Percentiles rank a stretch among this genome's conserved stretches.
Evolutionary conservation across 257 asterid species (phyloP).

Genomic region (Paraleonurus japonicus): DNA sequence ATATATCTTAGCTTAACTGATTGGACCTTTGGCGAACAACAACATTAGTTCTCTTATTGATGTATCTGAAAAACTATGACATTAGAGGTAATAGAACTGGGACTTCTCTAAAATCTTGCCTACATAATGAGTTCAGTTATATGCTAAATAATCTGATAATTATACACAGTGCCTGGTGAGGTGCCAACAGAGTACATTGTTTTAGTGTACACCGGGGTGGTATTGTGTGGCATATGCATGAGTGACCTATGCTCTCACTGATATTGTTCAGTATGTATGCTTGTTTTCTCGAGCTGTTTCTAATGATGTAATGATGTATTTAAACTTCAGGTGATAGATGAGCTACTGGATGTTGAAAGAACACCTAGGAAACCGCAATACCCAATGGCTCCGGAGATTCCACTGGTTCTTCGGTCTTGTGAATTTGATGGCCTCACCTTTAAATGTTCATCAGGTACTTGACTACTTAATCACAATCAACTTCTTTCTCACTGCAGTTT

Average conservation of each 20-base stretch:
- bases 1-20: neutral
- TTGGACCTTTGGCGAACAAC: neutral
- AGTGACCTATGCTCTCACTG: constrained; percentile 7
- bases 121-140: neutral
- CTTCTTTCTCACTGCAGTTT: constrained; percentile 1
- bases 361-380: constrained; percentile 92
- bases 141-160: constrained; percentile 5
- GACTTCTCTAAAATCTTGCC: neutral
- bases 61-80: neutral
- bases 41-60: neutral
- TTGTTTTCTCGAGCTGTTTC: neutral
- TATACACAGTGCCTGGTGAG: neutral
- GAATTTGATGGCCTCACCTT: constrained; percentile 81
- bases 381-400: constrained; percentile 83
- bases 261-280: neutral
- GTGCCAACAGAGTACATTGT: too few species aligned
- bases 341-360: constrained; percentile 61
- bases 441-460: constrained; percentile 77
- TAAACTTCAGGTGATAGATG: constrained; percentile 61
- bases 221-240: too few species aligned
- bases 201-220: too few species aligned
- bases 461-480: constrained; percentile 11
- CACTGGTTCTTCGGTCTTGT: constrained; percentile 90
- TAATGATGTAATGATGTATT: constrained; percentile 3
- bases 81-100: neutral